Evolutionary conservation across 2,329 filamentous ascomycete genomes (phyloP).

Genomic region (Monosporascus sp.): DNA sequence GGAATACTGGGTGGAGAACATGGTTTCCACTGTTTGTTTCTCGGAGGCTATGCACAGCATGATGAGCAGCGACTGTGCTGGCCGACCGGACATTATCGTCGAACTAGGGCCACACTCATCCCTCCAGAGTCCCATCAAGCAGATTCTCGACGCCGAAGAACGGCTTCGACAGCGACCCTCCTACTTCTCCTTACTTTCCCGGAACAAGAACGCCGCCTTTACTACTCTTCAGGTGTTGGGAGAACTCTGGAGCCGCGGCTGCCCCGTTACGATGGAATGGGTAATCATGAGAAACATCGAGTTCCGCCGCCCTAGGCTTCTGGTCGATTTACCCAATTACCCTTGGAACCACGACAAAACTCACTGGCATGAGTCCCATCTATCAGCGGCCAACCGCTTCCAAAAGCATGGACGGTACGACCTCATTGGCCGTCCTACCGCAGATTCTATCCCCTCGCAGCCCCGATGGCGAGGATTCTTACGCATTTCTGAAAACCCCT

Average conservation of each 20-base stretch:
- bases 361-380: constrained; percentile 49
- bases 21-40: constrained; percentile 18
- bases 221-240: constrained; percentile 13
- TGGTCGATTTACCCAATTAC: constrained; percentile 45
- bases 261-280: constrained; percentile 12
- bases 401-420: constrained; percentile 42
- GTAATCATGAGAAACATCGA: constrained; percentile 14
- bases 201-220: constrained; percentile 8
- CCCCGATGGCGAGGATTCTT: constrained; percentile 46
- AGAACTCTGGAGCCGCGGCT: constrained; percentile 14
- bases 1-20: constrained; percentile 19
- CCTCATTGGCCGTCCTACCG: constrained; percentile 41
- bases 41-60: constrained; percentile 12
- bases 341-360: constrained; percentile 47
- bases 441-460: constrained; percentile 38
- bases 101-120: constrained; percentile 19
- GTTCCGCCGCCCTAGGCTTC: constrained; percentile 15
- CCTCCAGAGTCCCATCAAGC: constrained; percentile 17
- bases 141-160: constrained; percentile 16
- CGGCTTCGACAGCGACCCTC: constrained; percentile 5
- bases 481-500: constrained; percentile 43
- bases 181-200: constrained; percentile 13
- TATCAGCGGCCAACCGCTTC: constrained; percentile 38
- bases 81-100: constrained; percentile 12
- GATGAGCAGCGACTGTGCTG: constrained; percentile 4